These are phyloP conservation scores for Russula abietina DNA, from an alignment of 768 basidiomycete genomes.

Conservation along the genomic window DNA sequence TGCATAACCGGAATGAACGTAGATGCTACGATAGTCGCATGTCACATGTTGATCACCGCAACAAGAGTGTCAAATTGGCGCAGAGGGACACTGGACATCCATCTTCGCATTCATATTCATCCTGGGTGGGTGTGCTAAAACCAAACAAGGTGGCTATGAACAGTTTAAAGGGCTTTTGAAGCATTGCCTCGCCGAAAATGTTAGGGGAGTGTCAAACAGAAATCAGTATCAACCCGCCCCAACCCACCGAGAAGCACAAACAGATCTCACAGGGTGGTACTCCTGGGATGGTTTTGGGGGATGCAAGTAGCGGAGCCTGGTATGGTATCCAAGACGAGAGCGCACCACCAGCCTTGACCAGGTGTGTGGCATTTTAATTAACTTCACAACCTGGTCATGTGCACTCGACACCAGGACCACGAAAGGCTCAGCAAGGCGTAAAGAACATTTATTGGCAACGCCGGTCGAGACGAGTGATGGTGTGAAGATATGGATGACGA, in stretches of 20 bases:
- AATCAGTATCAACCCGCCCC: constrained; percentile 30
- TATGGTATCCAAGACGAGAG: constrained; percentile 52
- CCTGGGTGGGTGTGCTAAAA: constrained; percentile 82
- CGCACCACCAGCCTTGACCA: constrained; percentile 39
- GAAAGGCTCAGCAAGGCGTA: constrained; percentile 61
- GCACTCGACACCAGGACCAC: constrained; percentile 64
- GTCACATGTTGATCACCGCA: neutral
- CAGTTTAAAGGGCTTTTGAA: constrained; percentile 42
- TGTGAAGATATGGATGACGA: constrained; percentile 35
- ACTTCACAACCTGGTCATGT: constrained; percentile 73
- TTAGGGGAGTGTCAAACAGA: constrained; percentile 71
- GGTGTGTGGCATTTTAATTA: constrained; percentile 50
- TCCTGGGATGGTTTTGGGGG: constrained; percentile 32
- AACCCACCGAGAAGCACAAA: constrained; percentile 34
- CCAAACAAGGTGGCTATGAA: constrained; percentile 71
- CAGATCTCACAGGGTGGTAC: neutral
- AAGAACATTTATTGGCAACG: constrained; percentile 56
- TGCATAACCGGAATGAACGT: neutral
- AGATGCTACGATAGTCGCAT: neutral
- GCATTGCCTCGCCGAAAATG: constrained; percentile 45
- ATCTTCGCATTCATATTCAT: neutral
- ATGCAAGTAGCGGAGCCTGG: constrained; percentile 44
- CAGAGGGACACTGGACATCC: neutral
- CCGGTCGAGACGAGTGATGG: constrained; percentile 28
- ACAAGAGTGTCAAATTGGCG: neutral